Conservation (phyloP, 228 moss, liverwort and hornwort genomes). For the Sphagnum magellanicum region DNA sequence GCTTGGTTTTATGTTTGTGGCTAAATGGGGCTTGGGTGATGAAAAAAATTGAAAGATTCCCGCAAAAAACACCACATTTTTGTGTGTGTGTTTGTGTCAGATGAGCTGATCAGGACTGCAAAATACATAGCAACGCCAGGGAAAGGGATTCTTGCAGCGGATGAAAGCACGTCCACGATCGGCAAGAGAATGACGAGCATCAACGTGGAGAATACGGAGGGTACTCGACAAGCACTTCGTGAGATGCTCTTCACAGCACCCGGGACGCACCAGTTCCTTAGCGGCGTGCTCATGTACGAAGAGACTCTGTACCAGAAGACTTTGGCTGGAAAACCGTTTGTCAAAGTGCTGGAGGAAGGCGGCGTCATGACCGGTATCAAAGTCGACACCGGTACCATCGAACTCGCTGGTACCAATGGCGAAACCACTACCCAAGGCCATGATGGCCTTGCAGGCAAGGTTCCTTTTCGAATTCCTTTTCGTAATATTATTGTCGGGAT, state of each 20-base stretch:
- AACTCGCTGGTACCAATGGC: constrained; percentile 59
- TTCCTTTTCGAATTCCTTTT: too few relatives aligned
- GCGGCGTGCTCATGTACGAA: constrained; percentile 49
- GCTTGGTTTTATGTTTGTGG: too few relatives aligned
- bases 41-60: too few relatives aligned
- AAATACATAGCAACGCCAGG: constrained; percentile 58
- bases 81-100: constrained; percentile 10
- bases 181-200: constrained; percentile 43
- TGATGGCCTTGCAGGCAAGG: constrained; percentile 26
- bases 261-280: constrained; percentile 44
- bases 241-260: constrained; percentile 67
- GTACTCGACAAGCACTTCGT: constrained; percentile 50
- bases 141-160: constrained; percentile 63
- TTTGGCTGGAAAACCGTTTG: constrained; percentile 43
- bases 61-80: too few relatives aligned
- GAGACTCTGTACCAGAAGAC: constrained; percentile 63
- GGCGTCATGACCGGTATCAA: constrained; percentile 67
- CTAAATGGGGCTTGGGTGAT: too few relatives aligned
- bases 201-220: constrained; percentile 59
- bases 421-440: constrained; percentile 66
- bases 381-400: constrained; percentile 48
- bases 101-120: constrained; percentile 59
- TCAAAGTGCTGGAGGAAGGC: constrained; percentile 51
- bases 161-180: constrained; percentile 51
- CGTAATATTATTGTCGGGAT: too few relatives aligned